A percentile compares a stretch with the other conserved stretches of the same genome.
Conservation (phyloP, 2,329 filamentous ascomycete genomes). For the Colletotrichum shisoi region DNA sequence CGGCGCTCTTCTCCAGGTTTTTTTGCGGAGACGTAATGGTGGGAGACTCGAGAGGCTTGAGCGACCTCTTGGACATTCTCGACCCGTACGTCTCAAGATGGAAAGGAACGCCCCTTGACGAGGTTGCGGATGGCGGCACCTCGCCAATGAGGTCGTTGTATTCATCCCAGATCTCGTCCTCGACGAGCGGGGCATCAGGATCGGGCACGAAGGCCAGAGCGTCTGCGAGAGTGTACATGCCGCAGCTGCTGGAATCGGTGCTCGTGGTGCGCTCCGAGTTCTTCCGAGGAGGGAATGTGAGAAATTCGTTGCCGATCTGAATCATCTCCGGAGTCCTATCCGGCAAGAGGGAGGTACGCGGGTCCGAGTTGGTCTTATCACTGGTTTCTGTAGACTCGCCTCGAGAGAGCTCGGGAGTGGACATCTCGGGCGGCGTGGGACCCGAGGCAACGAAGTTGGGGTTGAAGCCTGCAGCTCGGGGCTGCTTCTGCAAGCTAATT, state of each 20-base stretch:
- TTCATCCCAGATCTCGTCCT: slow-evolving; percentile 94
- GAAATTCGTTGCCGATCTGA: slow-evolving; percentile 66
- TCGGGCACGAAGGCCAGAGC: slow-evolving; percentile 73
- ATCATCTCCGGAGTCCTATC: slow-evolving; percentile 46
- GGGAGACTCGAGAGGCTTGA: slow-evolving; percentile 57
- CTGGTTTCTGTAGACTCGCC: slow-evolving; percentile 50
- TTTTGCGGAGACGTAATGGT: slow-evolving; percentile 48
- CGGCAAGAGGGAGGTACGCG: slow-evolving; percentile 45
- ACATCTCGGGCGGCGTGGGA: slow-evolving; percentile 54
- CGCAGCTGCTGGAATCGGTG: slow-evolving; percentile 67
- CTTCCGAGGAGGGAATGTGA: slow-evolving; percentile 76
- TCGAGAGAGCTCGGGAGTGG: slow-evolving; percentile 51
- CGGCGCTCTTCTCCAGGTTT: slow-evolving; percentile 12
- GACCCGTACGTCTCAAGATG: slow-evolving; percentile 61
- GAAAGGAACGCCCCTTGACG: slow-evolving; percentile 65
- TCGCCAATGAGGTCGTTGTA: slow-evolving; percentile 89
- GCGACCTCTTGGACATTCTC: slow-evolving; percentile 48
- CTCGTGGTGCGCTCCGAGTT: slow-evolving; percentile 67
- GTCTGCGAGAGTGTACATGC: slow-evolving; percentile 64
- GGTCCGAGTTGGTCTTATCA: slow-evolving; percentile 46
- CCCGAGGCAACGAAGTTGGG: slow-evolving; percentile 54
- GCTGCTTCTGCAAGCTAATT: slow-evolving; percentile 56
- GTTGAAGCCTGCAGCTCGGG: slow-evolving; percentile 43
- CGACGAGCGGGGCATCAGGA: slow-evolving; percentile 68
- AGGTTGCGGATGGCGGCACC: slow-evolving; percentile 61